phyloP scores from a whole-genome alignment of 108 stramenopile genomes.

The Tribonema minus region DNA sequence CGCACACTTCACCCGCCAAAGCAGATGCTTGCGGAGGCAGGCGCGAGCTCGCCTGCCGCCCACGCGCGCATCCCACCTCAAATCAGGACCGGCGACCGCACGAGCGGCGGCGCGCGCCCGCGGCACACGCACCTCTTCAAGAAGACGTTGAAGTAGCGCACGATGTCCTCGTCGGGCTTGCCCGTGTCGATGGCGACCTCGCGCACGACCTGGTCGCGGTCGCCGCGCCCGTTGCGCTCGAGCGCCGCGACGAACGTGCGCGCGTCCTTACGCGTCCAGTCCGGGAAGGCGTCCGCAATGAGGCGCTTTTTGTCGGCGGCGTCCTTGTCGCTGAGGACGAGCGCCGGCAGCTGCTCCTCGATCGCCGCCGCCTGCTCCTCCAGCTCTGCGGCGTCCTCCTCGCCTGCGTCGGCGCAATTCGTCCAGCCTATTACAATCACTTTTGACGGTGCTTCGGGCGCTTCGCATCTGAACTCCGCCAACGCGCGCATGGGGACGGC shows the following conservation, averaged over 20 bases:
- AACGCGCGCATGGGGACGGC: too few species aligned
- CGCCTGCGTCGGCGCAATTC: not conserved
- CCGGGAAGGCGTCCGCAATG: slow-evolving; percentile 81
- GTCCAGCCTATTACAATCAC: slow-evolving; percentile 2
- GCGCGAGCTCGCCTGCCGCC: too few species aligned
- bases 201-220: slow-evolving; percentile 61
- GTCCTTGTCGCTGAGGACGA: slow-evolving; percentile 23
- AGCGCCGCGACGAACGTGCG: slow-evolving; percentile 80
- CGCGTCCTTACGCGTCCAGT: slow-evolving; percentile 84
- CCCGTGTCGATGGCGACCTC: slow-evolving; percentile 78
- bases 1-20: too few species aligned
- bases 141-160: slow-evolving; percentile 79
- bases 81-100: too few species aligned
- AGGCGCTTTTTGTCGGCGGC: slow-evolving; percentile 60
- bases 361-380: slow-evolving; percentile 61
- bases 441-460: too few species aligned
- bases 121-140: slow-evolving; percentile 64
- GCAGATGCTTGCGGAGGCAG: too few species aligned
- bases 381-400: slow-evolving; percentile 32
- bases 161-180: slow-evolving; percentile 75
- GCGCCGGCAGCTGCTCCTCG: slow-evolving; percentile 55
- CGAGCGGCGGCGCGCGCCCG: slow-evolving; percentile 63
- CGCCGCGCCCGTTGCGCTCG: slow-evolving; percentile 83
- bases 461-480: too few species aligned
- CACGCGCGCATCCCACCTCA: too few species aligned